phyloP scores from a whole-genome alignment of 208 protist species.

The Jaenimonas drosophilae region DNA sequence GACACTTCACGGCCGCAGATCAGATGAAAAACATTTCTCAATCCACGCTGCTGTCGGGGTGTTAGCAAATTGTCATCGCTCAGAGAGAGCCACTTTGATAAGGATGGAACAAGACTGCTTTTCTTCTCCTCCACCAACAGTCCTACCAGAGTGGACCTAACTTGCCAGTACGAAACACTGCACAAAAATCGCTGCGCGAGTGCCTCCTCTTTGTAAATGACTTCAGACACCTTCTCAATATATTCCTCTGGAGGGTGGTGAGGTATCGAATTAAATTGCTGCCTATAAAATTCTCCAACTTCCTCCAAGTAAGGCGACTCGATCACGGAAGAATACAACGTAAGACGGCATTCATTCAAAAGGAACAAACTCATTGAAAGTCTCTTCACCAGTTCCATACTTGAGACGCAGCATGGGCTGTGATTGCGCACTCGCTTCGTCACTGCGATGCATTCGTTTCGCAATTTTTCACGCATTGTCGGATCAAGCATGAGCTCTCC shows the following conservation, averaged over 20 bases:
- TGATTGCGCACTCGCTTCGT: conserved; percentile 24
- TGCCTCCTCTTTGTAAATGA: background rate
- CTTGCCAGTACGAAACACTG: too few relatives aligned
- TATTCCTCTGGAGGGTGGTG: background rate
- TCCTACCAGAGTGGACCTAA: too few relatives aligned
- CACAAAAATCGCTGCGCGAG: too few relatives aligned
- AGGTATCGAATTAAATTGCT: conserved; percentile 8
- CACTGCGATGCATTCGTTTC: conserved; percentile 27
- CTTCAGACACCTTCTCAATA: background rate
- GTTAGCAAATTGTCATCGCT: too few relatives aligned
- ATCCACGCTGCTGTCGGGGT: too few relatives aligned
- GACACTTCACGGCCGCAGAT: too few relatives aligned
- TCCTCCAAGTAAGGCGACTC: conserved; percentile 44
- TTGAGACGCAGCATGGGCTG: conserved; percentile 13
- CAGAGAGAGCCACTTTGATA: too few relatives aligned
- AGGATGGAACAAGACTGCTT: too few relatives aligned
- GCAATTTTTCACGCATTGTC: conserved; percentile 20
- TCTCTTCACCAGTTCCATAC: conserved; percentile 46
- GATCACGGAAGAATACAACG: conserved; percentile 39
- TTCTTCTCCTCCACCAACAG: too few relatives aligned
- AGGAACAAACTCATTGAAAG: conserved; percentile 49
- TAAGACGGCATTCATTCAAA: conserved; percentile 37
- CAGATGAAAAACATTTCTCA: too few relatives aligned
- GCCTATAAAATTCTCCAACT: conserved; percentile 25
- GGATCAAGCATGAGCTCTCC: conserved; percentile 24